phyloP scores from a whole-genome alignment of 2,329 filamentous ascomycete genomes.

The Trichoderma simmonsii region DNA sequence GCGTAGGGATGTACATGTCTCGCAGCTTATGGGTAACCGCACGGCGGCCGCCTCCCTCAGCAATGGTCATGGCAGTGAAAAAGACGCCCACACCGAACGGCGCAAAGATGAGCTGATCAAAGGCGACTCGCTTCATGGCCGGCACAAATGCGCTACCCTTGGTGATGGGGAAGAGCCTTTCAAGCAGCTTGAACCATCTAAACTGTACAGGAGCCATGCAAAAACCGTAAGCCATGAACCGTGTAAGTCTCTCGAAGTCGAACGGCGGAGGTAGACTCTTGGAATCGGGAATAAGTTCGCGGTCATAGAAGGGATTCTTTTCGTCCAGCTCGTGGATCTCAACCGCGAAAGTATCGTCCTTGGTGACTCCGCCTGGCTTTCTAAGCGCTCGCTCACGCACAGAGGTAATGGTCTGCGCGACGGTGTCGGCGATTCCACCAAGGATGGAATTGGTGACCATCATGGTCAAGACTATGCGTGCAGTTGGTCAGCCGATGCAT shows the following conservation, averaged over 20 bases:
- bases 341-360: constrained; percentile 73
- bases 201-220: constrained; percentile 94
- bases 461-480: constrained; percentile 77
- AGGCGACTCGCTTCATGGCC: constrained; percentile 83
- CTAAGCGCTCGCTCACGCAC: constrained; percentile 65
- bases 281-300: constrained; percentile 63
- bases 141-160: constrained; percentile 71
- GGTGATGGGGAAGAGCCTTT: constrained; percentile 76
- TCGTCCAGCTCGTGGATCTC: constrained; percentile 85
- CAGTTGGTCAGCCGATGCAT: not conserved
- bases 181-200: constrained; percentile 90
- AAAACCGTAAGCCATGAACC: constrained; percentile 98
- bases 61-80: constrained; percentile 94
- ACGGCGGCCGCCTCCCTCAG: constrained; percentile 82
- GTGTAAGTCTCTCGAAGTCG: constrained; percentile 88
- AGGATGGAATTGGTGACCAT: constrained; percentile 98
- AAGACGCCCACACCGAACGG: constrained; percentile 83
- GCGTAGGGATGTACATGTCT: constrained; percentile 88
- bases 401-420: constrained; percentile 87
- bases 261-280: constrained; percentile 73
- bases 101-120: constrained; percentile 91
- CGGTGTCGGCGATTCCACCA: constrained; percentile 92
- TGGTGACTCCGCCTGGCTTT: constrained; percentile 57
- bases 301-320: constrained; percentile 65
- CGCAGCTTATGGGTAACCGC: constrained; percentile 81